Evolutionary conservation across 805 yeast species (phyloP).

Genomic region (Cyberlindnera euphorbiae): DNA sequence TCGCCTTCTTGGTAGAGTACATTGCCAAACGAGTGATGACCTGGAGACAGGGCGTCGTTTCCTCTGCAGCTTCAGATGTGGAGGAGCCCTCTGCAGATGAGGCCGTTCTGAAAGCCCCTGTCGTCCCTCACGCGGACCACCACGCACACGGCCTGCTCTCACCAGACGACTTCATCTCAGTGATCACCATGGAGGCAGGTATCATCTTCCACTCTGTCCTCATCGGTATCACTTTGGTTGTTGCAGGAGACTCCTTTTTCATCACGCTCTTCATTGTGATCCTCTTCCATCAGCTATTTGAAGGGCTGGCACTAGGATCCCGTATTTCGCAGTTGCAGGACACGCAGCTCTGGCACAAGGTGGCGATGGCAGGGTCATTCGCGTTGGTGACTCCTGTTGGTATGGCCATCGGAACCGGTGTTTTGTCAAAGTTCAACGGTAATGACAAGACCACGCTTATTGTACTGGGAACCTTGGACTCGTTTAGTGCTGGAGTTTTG

Average conservation of each 20-base stretch:
- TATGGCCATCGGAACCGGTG: slow-evolving; percentile 73
- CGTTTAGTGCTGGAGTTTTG: slow-evolving; percentile 70
- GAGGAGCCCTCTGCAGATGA: too few species aligned
- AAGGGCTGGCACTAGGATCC: slow-evolving; percentile 81
- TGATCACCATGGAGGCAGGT: slow-evolving; percentile 66
- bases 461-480: slow-evolving; percentile 64
- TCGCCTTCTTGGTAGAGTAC: slow-evolving; percentile 17
- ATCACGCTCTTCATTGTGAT: slow-evolving; percentile 58
- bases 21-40: slow-evolving; percentile 10
- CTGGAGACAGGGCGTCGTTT: slow-evolving; percentile 1
- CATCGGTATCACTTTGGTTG: slow-evolving; percentile 71
- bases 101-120: too few species aligned
- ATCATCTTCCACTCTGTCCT: slow-evolving; percentile 76
- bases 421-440: slow-evolving; percentile 53
- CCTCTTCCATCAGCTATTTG: slow-evolving; percentile 72
- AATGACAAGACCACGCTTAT: slow-evolving; percentile 52
- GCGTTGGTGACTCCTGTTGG: slow-evolving; percentile 65
- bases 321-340: slow-evolving; percentile 49
- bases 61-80: background rate
- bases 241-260: slow-evolving; percentile 65
- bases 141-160: slow-evolving; percentile 4
- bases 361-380: slow-evolving; percentile 45
- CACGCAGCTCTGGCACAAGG: slow-evolving; percentile 39
- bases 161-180: slow-evolving; percentile 21
- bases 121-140: too few species aligned